Evolutionary conservation across 2,329 filamentous ascomycete genomes (phyloP).

Genomic region (Zarea fungicola): DNA sequence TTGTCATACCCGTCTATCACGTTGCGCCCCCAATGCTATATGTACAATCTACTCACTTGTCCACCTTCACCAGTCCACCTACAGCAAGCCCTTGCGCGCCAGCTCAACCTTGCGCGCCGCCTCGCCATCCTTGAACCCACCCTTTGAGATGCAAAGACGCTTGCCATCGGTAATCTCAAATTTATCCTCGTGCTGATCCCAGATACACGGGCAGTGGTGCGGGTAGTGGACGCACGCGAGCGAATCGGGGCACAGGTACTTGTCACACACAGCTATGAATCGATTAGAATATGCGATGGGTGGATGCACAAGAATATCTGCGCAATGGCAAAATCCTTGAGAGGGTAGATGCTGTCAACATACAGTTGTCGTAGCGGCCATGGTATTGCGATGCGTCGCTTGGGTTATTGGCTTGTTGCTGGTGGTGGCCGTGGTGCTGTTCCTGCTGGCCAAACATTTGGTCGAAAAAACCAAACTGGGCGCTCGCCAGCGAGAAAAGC

Average conservation of each 20-base stretch:
- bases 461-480: conserved; percentile 94
- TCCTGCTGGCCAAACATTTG: conserved; percentile 76
- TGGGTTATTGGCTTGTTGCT: conserved; percentile 69
- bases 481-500: conserved; percentile 56
- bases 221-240: conserved; percentile 94
- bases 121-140: conserved; percentile 68
- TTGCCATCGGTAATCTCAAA: conserved; percentile 68
- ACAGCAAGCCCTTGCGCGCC: conserved; percentile 72
- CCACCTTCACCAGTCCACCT: conserved; percentile 17
- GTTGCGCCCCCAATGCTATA: not conserved
- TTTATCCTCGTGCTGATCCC: conserved; percentile 71
- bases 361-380: conserved; percentile 63
- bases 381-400: conserved; percentile 82
- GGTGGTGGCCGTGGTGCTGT: conserved; percentile 42
- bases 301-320: too few relatives aligned
- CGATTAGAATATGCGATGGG: conserved; percentile 4
- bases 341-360: too few relatives aligned
- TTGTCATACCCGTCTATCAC: conserved; percentile 8
- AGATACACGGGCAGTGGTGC: conserved; percentile 93
- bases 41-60: not conserved
- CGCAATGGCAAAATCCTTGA: rapidly evolving
- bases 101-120: conserved; percentile 71
- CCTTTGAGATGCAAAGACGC: conserved; percentile 68
- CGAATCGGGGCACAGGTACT: conserved; percentile 92
- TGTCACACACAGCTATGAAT: conserved; percentile 69